Percentiles rank a stretch among this genome's conserved stretches.
These are phyloP conservation scores for Cercospora sp. DNA, from an alignment of 2,329 filamentous ascomycete species.

Conservation along the genomic window DNA sequence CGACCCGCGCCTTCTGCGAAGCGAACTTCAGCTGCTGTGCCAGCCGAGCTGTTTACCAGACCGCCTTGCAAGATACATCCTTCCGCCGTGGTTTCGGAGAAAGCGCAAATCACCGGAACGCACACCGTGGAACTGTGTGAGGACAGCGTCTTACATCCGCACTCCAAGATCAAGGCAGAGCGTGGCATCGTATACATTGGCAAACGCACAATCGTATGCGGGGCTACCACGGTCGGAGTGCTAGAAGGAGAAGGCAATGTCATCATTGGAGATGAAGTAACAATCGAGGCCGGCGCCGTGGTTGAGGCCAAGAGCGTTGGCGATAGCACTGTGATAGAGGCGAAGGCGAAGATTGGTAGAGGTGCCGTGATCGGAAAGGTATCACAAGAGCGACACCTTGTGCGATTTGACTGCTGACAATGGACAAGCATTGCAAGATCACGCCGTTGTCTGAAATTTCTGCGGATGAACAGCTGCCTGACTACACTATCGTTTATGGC, in stretches of 20 bases:
- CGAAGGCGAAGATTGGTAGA: slow-evolving; percentile 36
- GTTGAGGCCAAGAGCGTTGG: slow-evolving; percentile 40
- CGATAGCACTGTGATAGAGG: slow-evolving; percentile 35
- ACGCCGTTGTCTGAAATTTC: slow-evolving; percentile 40
- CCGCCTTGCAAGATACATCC: slow-evolving; percentile 49
- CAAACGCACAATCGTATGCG: slow-evolving; percentile 70
- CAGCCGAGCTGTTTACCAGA: slow-evolving; percentile 19
- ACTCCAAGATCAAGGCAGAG: slow-evolving; percentile 55
- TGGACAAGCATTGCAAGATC: slow-evolving; percentile 47
- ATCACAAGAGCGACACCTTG: slow-evolving; percentile 11
- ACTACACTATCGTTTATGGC: slow-evolving; percentile 50
- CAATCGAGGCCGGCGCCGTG: slow-evolving; percentile 46
- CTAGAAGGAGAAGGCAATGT: slow-evolving; percentile 36
- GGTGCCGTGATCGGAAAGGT: slow-evolving; percentile 50
- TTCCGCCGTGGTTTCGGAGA: slow-evolving; percentile 50
- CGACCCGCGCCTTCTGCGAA: slow-evolving; percentile 17
- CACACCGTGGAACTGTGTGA: slow-evolving; percentile 77
- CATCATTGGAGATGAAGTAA: slow-evolving; percentile 45
- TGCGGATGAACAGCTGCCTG: slow-evolving; percentile 43
- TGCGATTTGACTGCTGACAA: slow-evolving; percentile 7
- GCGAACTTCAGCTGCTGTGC: slow-evolving; percentile 7
- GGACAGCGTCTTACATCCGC: slow-evolving; percentile 82
- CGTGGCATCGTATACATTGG: slow-evolving; percentile 47
- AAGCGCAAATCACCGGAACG: slow-evolving; percentile 61
- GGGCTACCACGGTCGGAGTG: slow-evolving; percentile 52